Conservation (phyloP, 768 basidiomycete species). For the Tephrocybe sp. region DNA sequence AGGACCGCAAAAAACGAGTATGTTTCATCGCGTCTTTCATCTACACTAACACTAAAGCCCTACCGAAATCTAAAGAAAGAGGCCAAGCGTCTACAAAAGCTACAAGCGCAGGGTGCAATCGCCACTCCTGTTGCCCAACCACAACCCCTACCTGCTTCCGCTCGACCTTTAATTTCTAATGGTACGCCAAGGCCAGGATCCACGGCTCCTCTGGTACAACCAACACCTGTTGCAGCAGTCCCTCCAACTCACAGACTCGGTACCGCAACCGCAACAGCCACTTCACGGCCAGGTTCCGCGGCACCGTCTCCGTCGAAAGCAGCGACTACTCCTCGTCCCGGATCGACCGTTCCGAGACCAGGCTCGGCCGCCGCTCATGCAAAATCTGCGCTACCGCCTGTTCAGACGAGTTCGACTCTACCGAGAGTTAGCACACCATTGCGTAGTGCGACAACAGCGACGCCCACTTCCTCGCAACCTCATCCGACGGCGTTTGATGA, state of each 20-base stretch:
- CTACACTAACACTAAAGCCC: neutral
- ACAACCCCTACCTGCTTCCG: slow-evolving; percentile 27
- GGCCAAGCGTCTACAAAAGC: slow-evolving; percentile 64
- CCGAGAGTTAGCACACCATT: slow-evolving; percentile 20
- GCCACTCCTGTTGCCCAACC: slow-evolving; percentile 21
- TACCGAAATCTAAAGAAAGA: slow-evolving; percentile 53
- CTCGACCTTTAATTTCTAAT: slow-evolving; percentile 22
- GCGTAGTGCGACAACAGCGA: slow-evolving; percentile 23
- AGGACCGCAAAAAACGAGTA: slow-evolving; percentile 76
- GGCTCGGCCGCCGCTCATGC: slow-evolving; percentile 20
- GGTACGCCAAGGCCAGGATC: slow-evolving; percentile 33
- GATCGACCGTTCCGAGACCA: slow-evolving; percentile 21
- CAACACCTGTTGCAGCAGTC: slow-evolving; percentile 14
- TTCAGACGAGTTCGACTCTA: slow-evolving; percentile 18
- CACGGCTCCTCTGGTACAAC: slow-evolving; percentile 18
- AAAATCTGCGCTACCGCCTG: slow-evolving; percentile 15
- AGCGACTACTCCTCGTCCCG: slow-evolving; percentile 17
- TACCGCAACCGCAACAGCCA: slow-evolving; percentile 19
- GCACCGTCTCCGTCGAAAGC: slow-evolving; percentile 8
- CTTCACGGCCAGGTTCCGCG: slow-evolving; percentile 17
- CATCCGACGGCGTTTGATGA: slow-evolving; percentile 13
- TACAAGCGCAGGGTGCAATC: slow-evolving; percentile 35
- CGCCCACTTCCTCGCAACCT: slow-evolving; percentile 27
- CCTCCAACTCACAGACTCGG: slow-evolving; percentile 18
- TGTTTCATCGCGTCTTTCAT: slow-evolving; percentile 25